Evolutionary conservation across 129 eudicot genomes (phyloP).

Genomic region (Arctium lappa): DNA sequence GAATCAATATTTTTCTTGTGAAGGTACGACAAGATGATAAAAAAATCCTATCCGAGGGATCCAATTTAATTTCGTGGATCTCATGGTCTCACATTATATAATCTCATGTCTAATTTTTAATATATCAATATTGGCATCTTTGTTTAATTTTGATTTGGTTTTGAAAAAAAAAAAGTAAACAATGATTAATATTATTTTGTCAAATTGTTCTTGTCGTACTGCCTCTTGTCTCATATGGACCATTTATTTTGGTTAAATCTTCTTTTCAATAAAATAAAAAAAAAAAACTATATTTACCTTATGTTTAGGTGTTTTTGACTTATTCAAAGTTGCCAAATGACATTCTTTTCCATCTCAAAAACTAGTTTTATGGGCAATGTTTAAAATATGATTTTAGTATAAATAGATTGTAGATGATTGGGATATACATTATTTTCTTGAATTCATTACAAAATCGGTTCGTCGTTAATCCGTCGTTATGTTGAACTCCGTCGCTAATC

Average conservation of each 20-base stretch:
- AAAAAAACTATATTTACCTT: too few relatives aligned
- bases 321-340: background rate
- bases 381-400: background rate
- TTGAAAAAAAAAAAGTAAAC: background rate
- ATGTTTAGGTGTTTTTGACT: background rate
- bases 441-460: too few relatives aligned
- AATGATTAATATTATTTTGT: background rate
- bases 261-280: too few relatives aligned
- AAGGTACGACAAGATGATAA: too few relatives aligned
- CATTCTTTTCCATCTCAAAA: background rate
- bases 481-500: too few relatives aligned
- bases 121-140: background rate
- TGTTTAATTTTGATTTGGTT: background rate
- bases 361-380: background rate
- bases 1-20: too few relatives aligned
- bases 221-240: background rate
- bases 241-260: too few relatives aligned
- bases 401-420: background rate
- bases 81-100: background rate
- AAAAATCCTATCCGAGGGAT: too few relatives aligned
- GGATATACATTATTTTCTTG: background rate
- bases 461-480: too few relatives aligned
- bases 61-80: background rate
- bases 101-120: background rate
- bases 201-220: background rate